These are phyloP conservation scores for Mycena haematopus DNA, from an alignment of 768 basidiomycete species.

Conservation along the genomic window DNA sequence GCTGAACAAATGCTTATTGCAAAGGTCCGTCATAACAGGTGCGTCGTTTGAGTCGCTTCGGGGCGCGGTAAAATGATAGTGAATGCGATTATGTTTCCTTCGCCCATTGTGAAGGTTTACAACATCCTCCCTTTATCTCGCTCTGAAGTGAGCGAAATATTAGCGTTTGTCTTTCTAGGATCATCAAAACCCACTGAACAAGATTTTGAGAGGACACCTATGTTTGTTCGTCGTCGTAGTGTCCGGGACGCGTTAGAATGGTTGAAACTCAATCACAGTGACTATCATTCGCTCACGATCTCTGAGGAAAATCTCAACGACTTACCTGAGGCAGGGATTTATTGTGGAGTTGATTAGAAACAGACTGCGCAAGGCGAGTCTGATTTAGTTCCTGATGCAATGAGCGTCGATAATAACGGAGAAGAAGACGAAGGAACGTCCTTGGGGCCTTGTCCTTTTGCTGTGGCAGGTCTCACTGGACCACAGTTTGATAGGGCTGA, in stretches of 20 bases:
- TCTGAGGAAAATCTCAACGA: not conserved
- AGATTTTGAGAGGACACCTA: slow-evolving; percentile 18
- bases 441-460: not conserved
- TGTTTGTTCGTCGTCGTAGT: not conserved
- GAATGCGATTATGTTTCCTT: slow-evolving; percentile 35
- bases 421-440: not conserved
- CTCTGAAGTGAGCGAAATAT: slow-evolving; percentile 33
- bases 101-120: slow-evolving; percentile 33
- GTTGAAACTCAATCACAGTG: slow-evolving; percentile 20
- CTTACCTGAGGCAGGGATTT: not conserved
- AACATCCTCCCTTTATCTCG: slow-evolving; percentile 31
- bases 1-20: slow-evolving; percentile 37
- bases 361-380: not conserved
- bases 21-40: slow-evolving; percentile 35
- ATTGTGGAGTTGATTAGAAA: slow-evolving; percentile 3
- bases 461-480: not conserved
- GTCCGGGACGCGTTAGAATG: slow-evolving; percentile 11
- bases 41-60: slow-evolving; percentile 34
- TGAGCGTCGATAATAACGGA: not conserved
- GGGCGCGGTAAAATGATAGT: slow-evolving; percentile 36
- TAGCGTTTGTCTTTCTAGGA: slow-evolving; percentile 29
- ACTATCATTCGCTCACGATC: slow-evolving; percentile 5
- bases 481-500: not conserved
- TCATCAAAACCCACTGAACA: slow-evolving; percentile 20
- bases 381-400: not conserved